Base-by-base conservation (phyloP, 2,329 filamentous ascomycete species). In the Fusarium citri region DNA sequence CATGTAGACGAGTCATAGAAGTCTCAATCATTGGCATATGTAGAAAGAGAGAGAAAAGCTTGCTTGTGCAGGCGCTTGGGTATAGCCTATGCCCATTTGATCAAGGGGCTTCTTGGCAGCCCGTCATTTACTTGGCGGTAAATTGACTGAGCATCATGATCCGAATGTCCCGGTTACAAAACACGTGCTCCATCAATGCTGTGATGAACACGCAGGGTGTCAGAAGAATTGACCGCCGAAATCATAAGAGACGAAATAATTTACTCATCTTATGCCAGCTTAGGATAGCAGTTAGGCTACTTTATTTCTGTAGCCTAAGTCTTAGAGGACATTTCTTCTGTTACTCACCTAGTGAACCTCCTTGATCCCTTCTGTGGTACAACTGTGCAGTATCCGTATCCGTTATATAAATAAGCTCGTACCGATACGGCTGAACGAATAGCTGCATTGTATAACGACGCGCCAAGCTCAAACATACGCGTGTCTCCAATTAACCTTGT, bases 91-190 rank as follows among this genome's bases (percentile, higher is more conserved):
- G 20, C 64, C 66, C 14, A 53, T 46, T 60, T 68, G 59, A 60
- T 65, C 64, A 55, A 68, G 64, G 64, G 64, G 66, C 45, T 48
- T 53, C 65, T 68, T 68, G 65, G 65, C 65, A 51, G 37, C 23
- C 58, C 47, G 64, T 67, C 62, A 50, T 66, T 42, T 41, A 37
- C 66, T 68, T 68, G 65, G 65, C 65, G 18, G 40, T 1, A 20
- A 56, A 43, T 54, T 49, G 43, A 49, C 31, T 41, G 37, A 26
- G 40, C 22, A 28, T 31, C 54, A 28, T 66, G 54, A 60, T 45
- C 64, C 64, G 63, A 63, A 26, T 22, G 34, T 62, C 48, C 64
- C 64, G 64, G 40, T 28, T 16, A 40, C 23, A 51, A 26, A 15
- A n/a, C 49, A 54, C 40, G 18, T 25, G 42, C 31, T n/a, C 26